phyloP scores from a whole-genome alignment of 768 basidiomycete genomes.

The Suillus brevipes region DNA sequence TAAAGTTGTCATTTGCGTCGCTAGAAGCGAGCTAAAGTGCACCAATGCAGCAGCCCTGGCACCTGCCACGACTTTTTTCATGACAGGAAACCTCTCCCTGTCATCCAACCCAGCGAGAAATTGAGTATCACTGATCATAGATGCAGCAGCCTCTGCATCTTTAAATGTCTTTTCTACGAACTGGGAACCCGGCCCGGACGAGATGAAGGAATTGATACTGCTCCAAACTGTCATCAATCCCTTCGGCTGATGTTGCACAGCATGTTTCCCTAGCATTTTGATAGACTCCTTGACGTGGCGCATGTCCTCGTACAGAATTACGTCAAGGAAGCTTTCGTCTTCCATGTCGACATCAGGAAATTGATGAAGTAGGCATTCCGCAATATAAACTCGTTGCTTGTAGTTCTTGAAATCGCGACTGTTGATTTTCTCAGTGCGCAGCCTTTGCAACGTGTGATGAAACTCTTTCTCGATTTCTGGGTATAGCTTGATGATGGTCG shows the following conservation, averaged over 20 bases:
- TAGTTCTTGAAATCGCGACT: conserved; percentile 10
- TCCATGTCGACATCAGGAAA: conserved; percentile 3
- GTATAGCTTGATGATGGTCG: conserved; percentile 3
- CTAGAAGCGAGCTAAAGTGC: neutral
- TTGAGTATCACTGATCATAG: conserved; percentile 11
- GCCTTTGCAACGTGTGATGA: neutral
- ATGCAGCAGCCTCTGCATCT: conserved; percentile 1
- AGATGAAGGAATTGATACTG: neutral
- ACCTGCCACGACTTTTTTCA: conserved; percentile 3
- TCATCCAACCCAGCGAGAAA: conserved; percentile 16
- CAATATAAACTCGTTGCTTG: conserved; percentile 21
- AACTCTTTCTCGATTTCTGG: conserved; percentile 16
- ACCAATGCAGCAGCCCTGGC: neutral
- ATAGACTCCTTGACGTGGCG: conserved; percentile 6
- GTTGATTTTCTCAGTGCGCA: conserved; percentile 8
- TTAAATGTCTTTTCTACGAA: conserved; percentile 10
- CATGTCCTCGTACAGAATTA: conserved; percentile 8
- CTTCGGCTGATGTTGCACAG: neutral
- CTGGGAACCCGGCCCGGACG: neutral
- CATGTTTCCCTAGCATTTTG: neutral
- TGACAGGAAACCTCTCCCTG: conserved; percentile 7
- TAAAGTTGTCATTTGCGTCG: neutral
- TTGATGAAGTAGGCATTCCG: conserved; percentile 7
- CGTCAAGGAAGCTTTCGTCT: conserved; percentile 2
- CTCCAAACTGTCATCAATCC: neutral